Evolutionary conservation across 1,284 basidiomycete genomes (phyloP).

Genomic region (Hypsizygus ulmarius): DNA sequence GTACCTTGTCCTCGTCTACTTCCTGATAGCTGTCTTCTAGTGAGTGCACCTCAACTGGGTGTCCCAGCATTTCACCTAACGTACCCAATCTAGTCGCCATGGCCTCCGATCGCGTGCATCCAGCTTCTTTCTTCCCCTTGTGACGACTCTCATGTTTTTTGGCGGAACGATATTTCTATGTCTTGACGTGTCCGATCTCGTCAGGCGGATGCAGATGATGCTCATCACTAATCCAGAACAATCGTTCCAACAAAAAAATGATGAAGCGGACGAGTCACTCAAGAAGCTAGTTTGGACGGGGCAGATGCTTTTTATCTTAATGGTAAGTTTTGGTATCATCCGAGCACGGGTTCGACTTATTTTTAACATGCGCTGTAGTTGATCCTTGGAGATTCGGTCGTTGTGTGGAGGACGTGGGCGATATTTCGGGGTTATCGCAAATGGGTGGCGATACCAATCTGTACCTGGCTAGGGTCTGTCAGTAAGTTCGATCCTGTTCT

Average conservation of each 20-base stretch:
- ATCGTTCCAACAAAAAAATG: constrained; percentile 17
- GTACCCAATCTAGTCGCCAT: constrained; percentile 3
- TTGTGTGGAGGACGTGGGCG: constrained; percentile 28
- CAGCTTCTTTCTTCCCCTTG: constrained; percentile 15
- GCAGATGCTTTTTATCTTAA: constrained; percentile 29
- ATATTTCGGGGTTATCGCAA: constrained; percentile 19
- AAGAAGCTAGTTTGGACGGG: constrained; percentile 27
- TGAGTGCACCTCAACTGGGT: constrained; percentile 1
- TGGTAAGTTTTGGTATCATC: constrained; percentile 15
- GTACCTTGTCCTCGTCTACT: constrained; percentile 18
- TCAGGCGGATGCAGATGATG: constrained; percentile 24
- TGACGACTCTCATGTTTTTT: constrained; percentile 23
- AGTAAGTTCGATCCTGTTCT: constrained; percentile 13
- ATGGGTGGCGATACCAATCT: constrained; percentile 20
- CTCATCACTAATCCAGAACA: constrained; percentile 21
- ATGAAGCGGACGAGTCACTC: constrained; percentile 20
- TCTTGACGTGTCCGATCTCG: constrained; percentile 23
- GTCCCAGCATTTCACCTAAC: not conserved
- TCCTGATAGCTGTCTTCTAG: constrained; percentile 16
- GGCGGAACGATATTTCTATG: constrained; percentile 24
- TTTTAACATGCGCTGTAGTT: constrained; percentile 20
- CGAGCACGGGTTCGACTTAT: not conserved
- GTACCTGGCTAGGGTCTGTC: constrained; percentile 26
- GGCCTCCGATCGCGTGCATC: constrained; percentile 11
- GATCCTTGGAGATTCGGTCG: constrained; percentile 27